Conservation (phyloP, 2,329 filamentous ascomycete species). For the Exophiala calicioides region DNA sequence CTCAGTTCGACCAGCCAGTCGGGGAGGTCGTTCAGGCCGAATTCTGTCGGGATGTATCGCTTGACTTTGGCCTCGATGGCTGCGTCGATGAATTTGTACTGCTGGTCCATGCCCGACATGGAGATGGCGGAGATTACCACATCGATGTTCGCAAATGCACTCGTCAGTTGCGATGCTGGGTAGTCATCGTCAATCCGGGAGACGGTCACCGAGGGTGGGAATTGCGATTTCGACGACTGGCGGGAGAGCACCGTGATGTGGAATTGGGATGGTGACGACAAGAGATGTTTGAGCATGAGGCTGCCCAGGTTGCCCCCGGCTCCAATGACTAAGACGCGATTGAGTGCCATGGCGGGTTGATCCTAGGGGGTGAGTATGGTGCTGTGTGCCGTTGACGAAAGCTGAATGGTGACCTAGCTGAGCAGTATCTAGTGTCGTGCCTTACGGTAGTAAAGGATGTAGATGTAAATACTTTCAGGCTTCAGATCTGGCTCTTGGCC, state of each 20-base stretch:
- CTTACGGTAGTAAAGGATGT: no score
- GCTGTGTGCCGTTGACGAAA: no score
- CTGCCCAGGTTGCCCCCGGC: conserved; percentile 7
- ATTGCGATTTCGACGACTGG: conserved; percentile 3
- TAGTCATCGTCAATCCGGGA: conserved; percentile 24
- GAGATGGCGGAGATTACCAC: conserved; percentile 24
- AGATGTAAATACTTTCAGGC: no score
- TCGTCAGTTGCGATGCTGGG: conserved; percentile 11
- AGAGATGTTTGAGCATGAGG: not conserved
- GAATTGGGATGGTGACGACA: conserved; percentile 1
- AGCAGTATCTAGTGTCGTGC: no score
- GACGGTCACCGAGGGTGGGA: not conserved
- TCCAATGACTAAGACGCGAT: not conserved
- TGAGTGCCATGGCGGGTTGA: not conserved
- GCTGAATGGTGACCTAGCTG: no score
- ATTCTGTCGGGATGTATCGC: conserved; percentile 45
- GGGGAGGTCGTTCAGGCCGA: conserved; percentile 29
- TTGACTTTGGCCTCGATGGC: conserved; percentile 42
- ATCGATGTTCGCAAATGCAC: conserved; percentile 23
- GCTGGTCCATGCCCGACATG: conserved; percentile 27
- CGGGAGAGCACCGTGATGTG: conserved; percentile 9
- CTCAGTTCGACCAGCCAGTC: conserved; percentile 24
- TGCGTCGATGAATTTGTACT: conserved; percentile 45
- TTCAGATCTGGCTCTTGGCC: no score
- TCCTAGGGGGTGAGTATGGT: no score